Percentiles rank a stretch among this genome's conserved stretches.
phyloP scores from a whole-genome alignment of 176 grass and related monocot species.

The Olyra latifolia region DNA sequence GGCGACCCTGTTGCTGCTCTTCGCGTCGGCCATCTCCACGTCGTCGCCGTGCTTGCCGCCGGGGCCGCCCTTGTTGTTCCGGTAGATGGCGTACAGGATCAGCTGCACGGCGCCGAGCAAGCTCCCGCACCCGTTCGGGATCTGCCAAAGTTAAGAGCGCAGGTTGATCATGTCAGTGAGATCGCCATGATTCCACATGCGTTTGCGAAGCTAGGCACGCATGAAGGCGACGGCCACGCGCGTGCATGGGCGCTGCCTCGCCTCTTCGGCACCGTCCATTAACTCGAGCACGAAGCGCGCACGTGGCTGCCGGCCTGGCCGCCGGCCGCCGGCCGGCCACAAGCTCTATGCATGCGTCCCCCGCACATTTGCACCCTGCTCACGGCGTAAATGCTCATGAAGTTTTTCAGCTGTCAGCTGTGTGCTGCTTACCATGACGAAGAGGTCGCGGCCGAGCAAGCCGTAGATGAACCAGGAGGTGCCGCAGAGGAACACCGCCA shows the following conservation, averaged over 20 bases:
- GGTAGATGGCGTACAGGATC: constrained; percentile 77
- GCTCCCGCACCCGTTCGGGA: constrained; percentile 91
- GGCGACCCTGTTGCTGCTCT: constrained; percentile 41
- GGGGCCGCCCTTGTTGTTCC: constrained; percentile 45
- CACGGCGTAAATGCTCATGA: no score
- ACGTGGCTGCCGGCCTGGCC: neutral
- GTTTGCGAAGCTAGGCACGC: neutral
- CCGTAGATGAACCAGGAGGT: constrained; percentile 98
- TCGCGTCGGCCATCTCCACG: constrained; percentile 42
- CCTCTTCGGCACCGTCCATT: neutral
- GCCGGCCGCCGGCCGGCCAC: no score
- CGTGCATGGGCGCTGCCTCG: constrained; percentile 29
- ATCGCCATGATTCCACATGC: neutral
- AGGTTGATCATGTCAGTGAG: no score
- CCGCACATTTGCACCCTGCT: neutral
- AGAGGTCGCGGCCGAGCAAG: constrained; percentile 78
- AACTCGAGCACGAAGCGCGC: neutral
- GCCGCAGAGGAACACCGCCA: constrained; percentile 91
- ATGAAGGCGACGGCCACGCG: neutral
- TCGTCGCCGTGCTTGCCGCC: neutral
- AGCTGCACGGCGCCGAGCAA: constrained; percentile 80
- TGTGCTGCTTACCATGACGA: constrained; percentile 53
- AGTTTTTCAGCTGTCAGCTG: no score
- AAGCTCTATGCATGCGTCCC: neutral
- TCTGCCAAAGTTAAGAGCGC: constrained; percentile 35